These are phyloP conservation scores for Phytophthora rubi DNA, from an alignment of 352 stramenopile genomes.

Conservation along the genomic window DNA sequence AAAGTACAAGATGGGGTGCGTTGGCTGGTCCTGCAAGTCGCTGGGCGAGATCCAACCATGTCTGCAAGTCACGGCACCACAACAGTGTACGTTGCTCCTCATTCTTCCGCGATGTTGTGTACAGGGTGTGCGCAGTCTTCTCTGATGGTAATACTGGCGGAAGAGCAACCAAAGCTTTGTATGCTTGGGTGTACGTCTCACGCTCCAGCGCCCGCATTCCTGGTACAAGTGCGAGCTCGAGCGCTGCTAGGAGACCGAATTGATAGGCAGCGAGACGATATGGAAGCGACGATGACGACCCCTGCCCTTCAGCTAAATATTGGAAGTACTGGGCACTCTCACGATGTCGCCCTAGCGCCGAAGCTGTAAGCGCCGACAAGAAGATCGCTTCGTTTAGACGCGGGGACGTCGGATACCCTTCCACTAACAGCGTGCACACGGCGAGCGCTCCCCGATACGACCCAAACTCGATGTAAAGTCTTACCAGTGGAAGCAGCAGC, in stretches of 20 bases:
- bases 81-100: constrained; percentile 59
- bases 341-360: constrained; percentile 54
- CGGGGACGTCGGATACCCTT: constrained; percentile 53
- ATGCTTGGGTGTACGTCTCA: constrained; percentile 61
- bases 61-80: constrained; percentile 60
- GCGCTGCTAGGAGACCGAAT: constrained; percentile 58
- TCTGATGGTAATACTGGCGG: constrained; percentile 55
- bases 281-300: constrained; percentile 32
- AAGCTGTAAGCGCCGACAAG: constrained; percentile 62
- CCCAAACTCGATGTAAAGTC: constrained; percentile 76
- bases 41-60: constrained; percentile 68
- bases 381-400: constrained; percentile 68
- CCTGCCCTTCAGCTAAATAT: constrained; percentile 64
- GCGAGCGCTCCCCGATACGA: constrained; percentile 67
- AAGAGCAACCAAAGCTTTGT: constrained; percentile 58
- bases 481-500: constrained; percentile 58
- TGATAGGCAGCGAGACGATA: constrained; percentile 60
- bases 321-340: constrained; percentile 81
- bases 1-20: constrained; percentile 51
- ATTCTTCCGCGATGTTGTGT: constrained; percentile 72
- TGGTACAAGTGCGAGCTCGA: constrained; percentile 53
- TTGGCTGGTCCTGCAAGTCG: constrained; percentile 50
- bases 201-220: constrained; percentile 52
- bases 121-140: constrained; percentile 60
- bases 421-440: constrained; percentile 70